A percentile compares a stretch with the other conserved stretches of the same genome.
These are phyloP conservation scores for Chaetomiaceae sp. DNA, from an alignment of 2,329 filamentous ascomycete genomes.

Conservation along the genomic window DNA sequence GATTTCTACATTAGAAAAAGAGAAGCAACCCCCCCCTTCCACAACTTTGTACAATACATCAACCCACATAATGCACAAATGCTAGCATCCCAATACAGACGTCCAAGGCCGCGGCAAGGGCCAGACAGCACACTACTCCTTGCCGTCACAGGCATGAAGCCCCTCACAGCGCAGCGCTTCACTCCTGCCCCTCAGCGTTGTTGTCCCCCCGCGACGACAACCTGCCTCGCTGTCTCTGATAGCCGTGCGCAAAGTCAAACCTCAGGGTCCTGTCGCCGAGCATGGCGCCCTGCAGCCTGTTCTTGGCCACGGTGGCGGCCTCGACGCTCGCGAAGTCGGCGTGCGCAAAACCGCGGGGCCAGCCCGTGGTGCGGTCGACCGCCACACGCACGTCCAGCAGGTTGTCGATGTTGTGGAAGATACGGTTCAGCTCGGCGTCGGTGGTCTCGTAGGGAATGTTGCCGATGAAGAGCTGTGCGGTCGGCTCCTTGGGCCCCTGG, in stretches of 20 bases:
- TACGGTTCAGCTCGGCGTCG: constrained; percentile 70
- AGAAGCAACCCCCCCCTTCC: too few relatives aligned
- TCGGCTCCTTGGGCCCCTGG: constrained; percentile 17
- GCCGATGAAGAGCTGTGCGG: constrained; percentile 61
- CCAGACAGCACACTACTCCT: too few relatives aligned
- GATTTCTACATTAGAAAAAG: too few relatives aligned
- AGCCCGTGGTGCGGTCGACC: constrained; percentile 73
- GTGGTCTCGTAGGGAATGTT: constrained; percentile 84
- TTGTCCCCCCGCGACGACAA: neutral
- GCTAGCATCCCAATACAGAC: too few relatives aligned
- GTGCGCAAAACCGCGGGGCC: constrained; percentile 78
- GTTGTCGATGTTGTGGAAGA: constrained; percentile 66
- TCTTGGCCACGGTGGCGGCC: constrained; percentile 55
- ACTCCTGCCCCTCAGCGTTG: too few relatives aligned
- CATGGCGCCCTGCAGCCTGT: constrained; percentile 47
- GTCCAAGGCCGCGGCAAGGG: too few relatives aligned
- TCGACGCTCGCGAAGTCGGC: constrained; percentile 68
- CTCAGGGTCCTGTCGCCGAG: constrained; percentile 62
- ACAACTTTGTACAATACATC: too few relatives aligned
- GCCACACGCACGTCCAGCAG: constrained; percentile 73
- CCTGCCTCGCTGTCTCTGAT: too few relatives aligned
- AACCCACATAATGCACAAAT: too few relatives aligned
- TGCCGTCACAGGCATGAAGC: too few relatives aligned
- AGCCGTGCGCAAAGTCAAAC: constrained; percentile 52
- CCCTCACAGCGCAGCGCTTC: too few relatives aligned